These are phyloP conservation scores for Entomortierella beljakovae DNA, from an alignment of 192 early-diverging fungal genomes.

Conservation along the genomic window DNA sequence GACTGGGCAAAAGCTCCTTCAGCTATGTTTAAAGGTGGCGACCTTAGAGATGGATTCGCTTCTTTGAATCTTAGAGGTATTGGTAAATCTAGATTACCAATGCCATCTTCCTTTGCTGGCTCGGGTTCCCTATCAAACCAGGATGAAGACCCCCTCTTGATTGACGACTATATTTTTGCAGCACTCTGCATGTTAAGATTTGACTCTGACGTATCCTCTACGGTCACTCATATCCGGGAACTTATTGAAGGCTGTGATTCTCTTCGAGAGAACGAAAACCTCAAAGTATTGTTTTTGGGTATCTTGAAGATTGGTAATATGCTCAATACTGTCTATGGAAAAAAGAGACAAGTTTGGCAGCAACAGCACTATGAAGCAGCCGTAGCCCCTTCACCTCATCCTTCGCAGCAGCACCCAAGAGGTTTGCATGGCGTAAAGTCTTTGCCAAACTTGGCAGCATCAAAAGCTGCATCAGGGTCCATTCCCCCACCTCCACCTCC, in stretches of 20 bases:
- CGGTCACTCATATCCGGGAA: conserved; percentile 25
- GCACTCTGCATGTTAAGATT: conserved; percentile 45
- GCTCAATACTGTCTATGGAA: conserved; percentile 46
- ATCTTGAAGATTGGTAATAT: conserved; percentile 50
- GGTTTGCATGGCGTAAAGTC: conserved; percentile 16
- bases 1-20: conserved; percentile 12
- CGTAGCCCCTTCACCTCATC: neutral
- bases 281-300: conserved; percentile 39
- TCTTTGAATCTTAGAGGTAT: conserved; percentile 18
- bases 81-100: neutral
- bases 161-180: conserved; percentile 49
- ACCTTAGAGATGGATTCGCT: too few species aligned
- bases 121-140: neutral
- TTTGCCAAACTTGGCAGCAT: conserved; percentile 12
- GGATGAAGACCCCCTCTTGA: conserved; percentile 24
- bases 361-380: conserved; percentile 11
- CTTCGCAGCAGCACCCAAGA: neutral
- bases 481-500: conserved; percentile 8
- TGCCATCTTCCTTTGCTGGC: neutral
- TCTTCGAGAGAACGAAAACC: conserved; percentile 32
- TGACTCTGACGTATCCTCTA: conserved; percentile 26
- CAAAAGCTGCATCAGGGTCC: neutral
- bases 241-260: conserved; percentile 42
- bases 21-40: conserved; percentile 4
- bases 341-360: conserved; percentile 41